Conservation (phyloP, 192 early-diverging fungal species). For the Mortierella claussenii region DNA sequence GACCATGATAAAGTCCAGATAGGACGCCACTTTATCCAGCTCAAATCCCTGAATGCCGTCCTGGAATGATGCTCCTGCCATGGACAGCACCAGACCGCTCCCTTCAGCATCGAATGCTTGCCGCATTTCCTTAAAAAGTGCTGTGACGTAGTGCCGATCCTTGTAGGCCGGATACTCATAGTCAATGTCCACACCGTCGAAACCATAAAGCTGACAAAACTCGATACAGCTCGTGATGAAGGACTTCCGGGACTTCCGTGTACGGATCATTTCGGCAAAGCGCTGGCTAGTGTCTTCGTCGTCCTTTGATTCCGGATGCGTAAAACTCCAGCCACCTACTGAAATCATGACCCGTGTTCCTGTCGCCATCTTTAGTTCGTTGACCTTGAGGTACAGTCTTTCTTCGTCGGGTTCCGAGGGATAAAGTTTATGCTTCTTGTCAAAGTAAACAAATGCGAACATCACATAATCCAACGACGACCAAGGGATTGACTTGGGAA, state of each 20-base stretch:
- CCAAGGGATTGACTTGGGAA: constrained; percentile 66
- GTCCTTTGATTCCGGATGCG: constrained; percentile 32
- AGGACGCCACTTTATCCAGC: constrained; percentile 54
- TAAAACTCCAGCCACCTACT: constrained; percentile 72
- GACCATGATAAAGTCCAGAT: constrained; percentile 74
- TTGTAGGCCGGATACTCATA: constrained; percentile 65
- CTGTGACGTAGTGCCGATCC: constrained; percentile 46
- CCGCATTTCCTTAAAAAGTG: constrained; percentile 72
- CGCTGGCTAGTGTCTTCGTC: constrained; percentile 17
- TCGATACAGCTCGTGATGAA: constrained; percentile 59
- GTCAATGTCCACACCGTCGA: constrained; percentile 64
- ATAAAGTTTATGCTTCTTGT: constrained; percentile 58
- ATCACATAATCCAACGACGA: constrained; percentile 64
- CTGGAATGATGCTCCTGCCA: constrained; percentile 28
- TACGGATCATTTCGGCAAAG: constrained; percentile 62
- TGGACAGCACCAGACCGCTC: constrained; percentile 14
- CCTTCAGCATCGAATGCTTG: constrained; percentile 61
- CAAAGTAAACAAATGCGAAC: constrained; percentile 50
- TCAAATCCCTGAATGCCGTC: constrained; percentile 35
- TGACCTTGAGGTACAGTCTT: constrained; percentile 54
- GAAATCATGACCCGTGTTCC: constrained; percentile 64
- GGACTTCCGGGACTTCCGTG: constrained; percentile 37
- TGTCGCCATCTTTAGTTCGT: constrained; percentile 37
- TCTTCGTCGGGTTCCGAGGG: constrained; percentile 59
- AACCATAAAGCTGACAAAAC: constrained; percentile 35